Evolutionary conservation across 2,329 filamentous ascomycete genomes (phyloP), one percentile per base, ranked within the genome.

Genomic region (Botrytis porri): DNA sequence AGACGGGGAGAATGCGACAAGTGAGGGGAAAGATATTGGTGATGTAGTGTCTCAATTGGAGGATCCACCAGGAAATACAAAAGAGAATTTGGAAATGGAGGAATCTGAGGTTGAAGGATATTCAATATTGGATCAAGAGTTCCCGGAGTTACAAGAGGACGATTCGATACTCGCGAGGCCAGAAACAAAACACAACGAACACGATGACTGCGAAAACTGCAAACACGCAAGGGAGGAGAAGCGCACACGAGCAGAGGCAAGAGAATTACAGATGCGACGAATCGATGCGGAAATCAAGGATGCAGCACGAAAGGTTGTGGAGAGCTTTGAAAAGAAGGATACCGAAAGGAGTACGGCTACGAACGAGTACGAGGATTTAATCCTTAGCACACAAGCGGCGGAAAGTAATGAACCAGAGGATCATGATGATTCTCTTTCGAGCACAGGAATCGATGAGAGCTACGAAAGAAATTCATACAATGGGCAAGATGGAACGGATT

Each of bases 261-360:
- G 77, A 72, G 75, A 77, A 59, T 75, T 74, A 5, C 78, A 79
- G 39, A 73, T 79, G 8, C 75, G 78, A 29, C 73, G 77, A 8
- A 86, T 87, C 3, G 85, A 88, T 76, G 86, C 85, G 10, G 81
- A 87, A 51, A 88, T 88, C 74, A 85, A 87, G 45, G 84, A 84
- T 37, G 86, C 86, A 0, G 86, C 86, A 1, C 82, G 84, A 69
- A 85, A 85, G 35, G 86, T 88, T 22, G 82, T 88, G 16, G 84
- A 83, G 3, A 84, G 83, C 59, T 83, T 87, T 25, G 84, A 85
- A 71, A 77, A 82, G 51, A 81, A 83, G 54, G 79, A 78, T 70
- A 81, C 16, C 48, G 16, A 8, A 7, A 39, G 54, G 57, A 22
- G 29, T 37, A n/a, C 8, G 25, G 16, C 57, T 22, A 32, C 75